Percentiles rank a stretch among this genome's conserved stretches.
Conservation (phyloP, 2,329 filamentous ascomycete genomes). For the Diaporthe destruens region DNA sequence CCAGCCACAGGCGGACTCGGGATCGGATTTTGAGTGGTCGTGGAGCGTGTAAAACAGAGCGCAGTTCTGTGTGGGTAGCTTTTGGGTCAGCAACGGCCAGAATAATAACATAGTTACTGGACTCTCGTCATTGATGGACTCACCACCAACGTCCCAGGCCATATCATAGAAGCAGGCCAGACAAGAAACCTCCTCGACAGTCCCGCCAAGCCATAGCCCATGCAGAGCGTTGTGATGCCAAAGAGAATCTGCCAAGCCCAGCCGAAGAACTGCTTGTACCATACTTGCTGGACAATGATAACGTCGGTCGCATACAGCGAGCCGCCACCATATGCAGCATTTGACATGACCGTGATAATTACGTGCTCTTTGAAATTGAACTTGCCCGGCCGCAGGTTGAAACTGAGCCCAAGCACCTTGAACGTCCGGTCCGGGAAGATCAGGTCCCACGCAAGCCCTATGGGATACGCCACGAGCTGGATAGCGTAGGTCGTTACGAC, state of each 20-base stretch:
- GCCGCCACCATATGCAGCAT: conserved; percentile 70
- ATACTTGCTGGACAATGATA: conserved; percentile 65
- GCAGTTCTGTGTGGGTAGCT: conserved; percentile 51
- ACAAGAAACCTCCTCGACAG: conserved; percentile 70
- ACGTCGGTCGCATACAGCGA: conserved; percentile 68
- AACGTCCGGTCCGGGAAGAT: conserved; percentile 66
- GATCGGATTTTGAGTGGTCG: conserved; percentile 60
- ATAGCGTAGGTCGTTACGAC: conserved; percentile 72
- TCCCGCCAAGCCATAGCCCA: conserved; percentile 74
- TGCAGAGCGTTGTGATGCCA: conserved; percentile 71
- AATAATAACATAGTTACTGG: too few relatives aligned
- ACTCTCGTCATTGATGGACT: not conserved
- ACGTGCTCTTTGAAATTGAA: conserved; percentile 75
- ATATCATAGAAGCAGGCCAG: conserved; percentile 72
- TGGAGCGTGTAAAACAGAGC: conserved; percentile 64
- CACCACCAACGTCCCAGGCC: conserved; percentile 66
- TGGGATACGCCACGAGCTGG: conserved; percentile 72
- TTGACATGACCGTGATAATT: conserved; percentile 70
- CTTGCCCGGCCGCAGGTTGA: conserved; percentile 68
- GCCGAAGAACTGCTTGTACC: conserved; percentile 66
- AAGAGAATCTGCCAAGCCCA: conserved; percentile 64
- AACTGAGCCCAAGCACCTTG: conserved; percentile 65
- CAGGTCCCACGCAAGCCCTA: conserved; percentile 67
- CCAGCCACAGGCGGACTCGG: conserved; percentile 70
- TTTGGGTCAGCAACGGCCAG: not conserved